Percentiles rank a stretch among this genome's conserved stretches.
Evolutionary conservation across 2,329 filamentous ascomycete species (phyloP).

Genomic region (Alternaria metachromatica): DNA sequence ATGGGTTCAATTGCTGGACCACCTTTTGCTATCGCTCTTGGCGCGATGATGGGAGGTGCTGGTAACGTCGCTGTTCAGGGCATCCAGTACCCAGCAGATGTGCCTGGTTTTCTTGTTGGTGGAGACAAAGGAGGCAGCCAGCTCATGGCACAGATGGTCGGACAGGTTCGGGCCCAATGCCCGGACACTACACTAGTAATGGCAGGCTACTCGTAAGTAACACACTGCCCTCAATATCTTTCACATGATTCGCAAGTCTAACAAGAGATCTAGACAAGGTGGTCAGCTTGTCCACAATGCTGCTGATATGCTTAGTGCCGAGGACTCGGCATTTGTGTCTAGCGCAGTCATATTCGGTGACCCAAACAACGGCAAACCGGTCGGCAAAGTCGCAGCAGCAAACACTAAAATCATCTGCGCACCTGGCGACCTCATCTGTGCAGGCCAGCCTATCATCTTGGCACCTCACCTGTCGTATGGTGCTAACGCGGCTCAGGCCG

Average conservation of each 20-base stretch:
- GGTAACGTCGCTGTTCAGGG: conserved; percentile 61
- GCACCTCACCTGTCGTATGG: conserved; percentile 46
- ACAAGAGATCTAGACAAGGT: conserved; percentile 40
- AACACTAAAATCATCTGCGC: conserved; percentile 47
- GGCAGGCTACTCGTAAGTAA: conserved; percentile 56
- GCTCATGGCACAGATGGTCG: conserved; percentile 53
- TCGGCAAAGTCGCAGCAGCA: conserved; percentile 39
- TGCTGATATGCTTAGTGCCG: conserved; percentile 39
- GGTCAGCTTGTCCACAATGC: conserved; percentile 56
- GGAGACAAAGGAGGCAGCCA: conserved; percentile 55
- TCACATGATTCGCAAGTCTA: background rate
- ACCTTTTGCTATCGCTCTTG: conserved; percentile 58
- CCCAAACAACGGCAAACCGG: conserved; percentile 43
- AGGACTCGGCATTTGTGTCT: conserved; percentile 31
- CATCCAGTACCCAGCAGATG: conserved; percentile 59
- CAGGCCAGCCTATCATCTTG: conserved; percentile 36
- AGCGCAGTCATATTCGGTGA: conserved; percentile 49
- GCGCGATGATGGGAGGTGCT: conserved; percentile 44
- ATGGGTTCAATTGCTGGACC: conserved; percentile 60
- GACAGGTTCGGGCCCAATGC: conserved; percentile 51
- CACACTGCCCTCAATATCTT: background rate
- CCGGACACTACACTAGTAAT: conserved; percentile 57
- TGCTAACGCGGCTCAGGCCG: conserved; percentile 38
- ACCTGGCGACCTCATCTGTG: conserved; percentile 44
- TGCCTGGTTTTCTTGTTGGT: conserved; percentile 55